phyloP scores from a whole-genome alignment of 441 rosid genomes.

The Gossypium davidsonii region DNA sequence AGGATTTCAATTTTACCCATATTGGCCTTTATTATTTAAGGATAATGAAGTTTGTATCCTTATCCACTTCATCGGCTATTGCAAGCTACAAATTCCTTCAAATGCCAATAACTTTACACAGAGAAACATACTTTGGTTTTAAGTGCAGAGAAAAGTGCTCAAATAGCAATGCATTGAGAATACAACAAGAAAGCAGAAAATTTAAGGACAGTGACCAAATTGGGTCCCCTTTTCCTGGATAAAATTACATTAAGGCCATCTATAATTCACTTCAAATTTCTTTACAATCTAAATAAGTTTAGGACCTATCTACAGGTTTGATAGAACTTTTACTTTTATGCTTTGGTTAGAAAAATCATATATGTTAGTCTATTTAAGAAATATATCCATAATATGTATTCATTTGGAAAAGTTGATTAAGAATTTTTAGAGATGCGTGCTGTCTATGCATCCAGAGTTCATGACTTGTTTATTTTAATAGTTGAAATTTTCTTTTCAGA shows the following conservation, averaged over 20 bases:
- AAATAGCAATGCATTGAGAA: neutral
- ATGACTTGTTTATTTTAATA: neutral
- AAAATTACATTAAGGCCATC: neutral
- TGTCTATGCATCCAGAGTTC: neutral
- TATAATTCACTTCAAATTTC: neutral
- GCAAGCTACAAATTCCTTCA: neutral
- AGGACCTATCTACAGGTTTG: neutral
- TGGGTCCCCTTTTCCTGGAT: neutral
- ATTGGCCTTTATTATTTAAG: neutral
- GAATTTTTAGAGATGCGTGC: neutral
- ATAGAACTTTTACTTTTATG: neutral
- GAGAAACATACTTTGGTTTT: neutral
- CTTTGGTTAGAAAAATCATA: neutral
- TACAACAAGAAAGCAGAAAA: neutral
- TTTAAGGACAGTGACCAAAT: neutral
- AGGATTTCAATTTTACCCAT: neutral
- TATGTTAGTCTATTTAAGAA: neutral
- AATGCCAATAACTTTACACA: neutral
- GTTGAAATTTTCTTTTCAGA: neutral
- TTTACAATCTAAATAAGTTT: neutral
- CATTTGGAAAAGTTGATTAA: constrained; percentile 4
- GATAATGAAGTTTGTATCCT: constrained; percentile 3
- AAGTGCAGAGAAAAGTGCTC: constrained; percentile 1
- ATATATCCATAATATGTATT: neutral
- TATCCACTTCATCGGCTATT: neutral